Base-by-base conservation (phyloP, 345 rosid species). In the Firmiana major region DNA sequence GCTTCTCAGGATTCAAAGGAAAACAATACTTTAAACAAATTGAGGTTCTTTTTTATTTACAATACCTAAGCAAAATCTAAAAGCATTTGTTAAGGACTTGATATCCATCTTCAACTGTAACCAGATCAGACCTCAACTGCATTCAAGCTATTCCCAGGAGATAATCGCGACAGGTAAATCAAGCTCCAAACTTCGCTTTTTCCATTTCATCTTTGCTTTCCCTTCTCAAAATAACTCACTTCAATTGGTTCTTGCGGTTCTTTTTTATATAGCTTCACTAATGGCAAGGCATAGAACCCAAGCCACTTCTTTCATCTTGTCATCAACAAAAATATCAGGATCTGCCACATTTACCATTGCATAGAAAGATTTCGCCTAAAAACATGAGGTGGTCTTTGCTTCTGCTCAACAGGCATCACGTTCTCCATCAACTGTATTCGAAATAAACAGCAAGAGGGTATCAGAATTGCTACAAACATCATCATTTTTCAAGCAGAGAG, bases 391-490 rank as follows among this genome's bases (percentile, higher is more conserved):
- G 81, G 85, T 66, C 76, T 86, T 74, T 69, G 79, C 74, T 75
- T 79, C 81, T 86, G 86, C 15, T 58, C 85, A 24, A 85, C 86
- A 6, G 87, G 90, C 16, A 85, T 78, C n/a, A 87, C 64, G 71
- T 84, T 87, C 77, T 84, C 78, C 89, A 86, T 81, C 26, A 88
- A 77, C 90, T 88, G 84, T 76, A 83, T 3, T 55, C 65, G 26
- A 22, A 22, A 62, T 3, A 7, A 68, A 80, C 24, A 58, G 48
- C 34, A 42, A 36, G 4, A 10, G 16, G n/a, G 31, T 65, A 55
- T 49, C 42, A 66, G 71, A 48, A 49, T 22, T 42, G 31, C 40
- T 6, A n/a, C 17, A 7, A 13, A 10, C 60, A 31, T 9, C 4
- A 9, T 28, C 55, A 28, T 48, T 1, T 70, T 70, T 49, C 24